These are phyloP conservation scores for Panus rudis DNA, from an alignment of 768 basidiomycete species.

Conservation along the genomic window DNA sequence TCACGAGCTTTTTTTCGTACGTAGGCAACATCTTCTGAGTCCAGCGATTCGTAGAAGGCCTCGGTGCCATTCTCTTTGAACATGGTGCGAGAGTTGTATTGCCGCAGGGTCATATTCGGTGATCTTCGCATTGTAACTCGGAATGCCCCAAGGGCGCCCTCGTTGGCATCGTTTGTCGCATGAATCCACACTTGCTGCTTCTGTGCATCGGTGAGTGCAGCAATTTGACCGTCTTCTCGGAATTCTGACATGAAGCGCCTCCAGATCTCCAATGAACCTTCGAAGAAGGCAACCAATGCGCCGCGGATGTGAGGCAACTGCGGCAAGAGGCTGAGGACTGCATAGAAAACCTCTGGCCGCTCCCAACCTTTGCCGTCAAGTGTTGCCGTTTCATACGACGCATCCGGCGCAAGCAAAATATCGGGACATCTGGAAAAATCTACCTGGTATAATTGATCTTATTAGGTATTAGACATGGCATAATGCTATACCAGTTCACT, in stretches of 20 bases:
- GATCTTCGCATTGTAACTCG: not conserved
- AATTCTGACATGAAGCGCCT: slow-evolving; percentile 24
- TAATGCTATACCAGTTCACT: too few species aligned
- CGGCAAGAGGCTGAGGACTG: slow-evolving; percentile 6
- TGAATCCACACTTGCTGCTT: slow-evolving; percentile 8
- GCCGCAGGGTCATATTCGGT: slow-evolving; percentile 3
- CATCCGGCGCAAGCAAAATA: slow-evolving; percentile 12
- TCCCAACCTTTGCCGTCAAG: slow-evolving; percentile 13
- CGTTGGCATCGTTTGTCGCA: slow-evolving; percentile 24
- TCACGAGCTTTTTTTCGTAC: not conserved
- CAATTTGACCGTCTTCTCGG: slow-evolving; percentile 13
- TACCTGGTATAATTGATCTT: too few species aligned
- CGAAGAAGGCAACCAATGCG: slow-evolving; percentile 14
- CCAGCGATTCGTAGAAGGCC: not conserved
- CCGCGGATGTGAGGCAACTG: slow-evolving; percentile 10
- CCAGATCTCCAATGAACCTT: slow-evolving; percentile 17
- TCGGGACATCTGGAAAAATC: too few species aligned
- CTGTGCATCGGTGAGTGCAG: not conserved
- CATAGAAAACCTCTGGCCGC: slow-evolving; percentile 5
- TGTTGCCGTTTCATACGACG: slow-evolving; percentile 3
- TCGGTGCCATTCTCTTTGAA: not conserved
- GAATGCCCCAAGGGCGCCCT: slow-evolving; percentile 18
- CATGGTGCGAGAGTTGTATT: slow-evolving; percentile 7
- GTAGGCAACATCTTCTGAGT: not conserved
- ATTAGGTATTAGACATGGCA: too few species aligned